Evolutionary conservation across 2,329 filamentous ascomycete species (phyloP).

Genomic region (Trichoderma brevicompactum): DNA sequence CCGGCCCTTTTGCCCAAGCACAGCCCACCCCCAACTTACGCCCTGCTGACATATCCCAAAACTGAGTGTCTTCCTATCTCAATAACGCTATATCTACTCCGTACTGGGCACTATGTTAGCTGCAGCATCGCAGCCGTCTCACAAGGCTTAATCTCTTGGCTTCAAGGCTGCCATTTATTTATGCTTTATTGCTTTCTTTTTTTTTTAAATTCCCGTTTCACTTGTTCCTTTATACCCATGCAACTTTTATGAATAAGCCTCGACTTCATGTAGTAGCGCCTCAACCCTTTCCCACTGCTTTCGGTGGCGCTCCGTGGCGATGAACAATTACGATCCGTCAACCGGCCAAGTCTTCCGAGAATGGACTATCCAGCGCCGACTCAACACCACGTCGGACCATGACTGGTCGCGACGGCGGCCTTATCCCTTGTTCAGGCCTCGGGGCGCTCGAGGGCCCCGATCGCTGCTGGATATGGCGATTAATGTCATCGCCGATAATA

Average conservation of each 20-base stretch:
- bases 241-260: background rate
- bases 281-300: background rate
- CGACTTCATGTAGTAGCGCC: conserved; percentile 13
- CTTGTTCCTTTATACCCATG: background rate
- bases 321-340: conserved; percentile 44
- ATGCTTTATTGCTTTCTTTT: background rate
- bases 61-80: background rate
- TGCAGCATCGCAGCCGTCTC: background rate
- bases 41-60: conserved; percentile 24
- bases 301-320: conserved; percentile 29
- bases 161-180: background rate
- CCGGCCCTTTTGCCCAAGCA: background rate
- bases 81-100: background rate
- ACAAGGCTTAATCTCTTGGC: background rate
- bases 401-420: conserved; percentile 46
- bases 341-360: conserved; percentile 46
- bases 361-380: conserved; percentile 42
- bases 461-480: conserved; percentile 48
- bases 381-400: conserved; percentile 34
- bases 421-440: conserved; percentile 36
- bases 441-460: conserved; percentile 41
- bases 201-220: background rate
- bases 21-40: background rate
- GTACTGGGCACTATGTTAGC: too few relatives aligned
- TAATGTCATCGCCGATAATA: conserved; percentile 44